Percentiles rank a stretch among this genome's conserved stretches.
Evolutionary conservation across 495 filamentous ascomycete species (phyloP).

Genomic region (Penicillium canariense): DNA sequence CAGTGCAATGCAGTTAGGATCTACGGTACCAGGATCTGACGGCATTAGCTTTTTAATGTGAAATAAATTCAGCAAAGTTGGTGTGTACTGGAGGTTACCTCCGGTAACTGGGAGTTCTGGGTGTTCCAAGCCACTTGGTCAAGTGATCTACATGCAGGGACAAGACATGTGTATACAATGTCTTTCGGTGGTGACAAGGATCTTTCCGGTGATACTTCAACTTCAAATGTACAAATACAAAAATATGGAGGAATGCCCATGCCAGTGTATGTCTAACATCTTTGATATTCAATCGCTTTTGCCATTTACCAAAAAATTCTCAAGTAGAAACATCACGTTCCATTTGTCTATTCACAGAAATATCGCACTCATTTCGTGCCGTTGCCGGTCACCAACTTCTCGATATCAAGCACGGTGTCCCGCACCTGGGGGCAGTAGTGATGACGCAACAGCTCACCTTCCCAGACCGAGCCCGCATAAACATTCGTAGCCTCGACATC

Average conservation of each 20-base stretch:
- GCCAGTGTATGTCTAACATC: too few species aligned
- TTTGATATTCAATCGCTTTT: background rate
- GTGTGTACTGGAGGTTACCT: too few species aligned
- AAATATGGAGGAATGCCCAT: too few species aligned
- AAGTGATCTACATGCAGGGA: background rate
- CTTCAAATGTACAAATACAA: background rate
- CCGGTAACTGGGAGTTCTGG: too few species aligned
- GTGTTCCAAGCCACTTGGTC: too few species aligned
- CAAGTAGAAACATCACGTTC: background rate
- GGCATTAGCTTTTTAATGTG: background rate
- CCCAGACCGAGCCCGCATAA: slow-evolving; percentile 88
- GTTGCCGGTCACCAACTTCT: slow-evolving; percentile 52
- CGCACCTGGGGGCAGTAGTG: slow-evolving; percentile 88
- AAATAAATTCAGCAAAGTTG: background rate
- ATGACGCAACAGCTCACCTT: slow-evolving; percentile 77
- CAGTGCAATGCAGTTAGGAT: background rate
- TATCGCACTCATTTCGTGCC: slow-evolving; percentile 24
- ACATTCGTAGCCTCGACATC: slow-evolving; percentile 82
- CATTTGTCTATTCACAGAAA: slow-evolving; percentile 12
- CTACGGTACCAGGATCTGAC: background rate
- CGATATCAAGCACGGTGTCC: slow-evolving; percentile 68
- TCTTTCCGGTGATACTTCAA: background rate
- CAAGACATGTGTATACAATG: background rate
- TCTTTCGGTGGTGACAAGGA: background rate
- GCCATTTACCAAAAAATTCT: background rate